Evolutionary conservation across 1,284 basidiomycete species (phyloP).

Genomic region (Singerocomus rubriflavus): DNA sequence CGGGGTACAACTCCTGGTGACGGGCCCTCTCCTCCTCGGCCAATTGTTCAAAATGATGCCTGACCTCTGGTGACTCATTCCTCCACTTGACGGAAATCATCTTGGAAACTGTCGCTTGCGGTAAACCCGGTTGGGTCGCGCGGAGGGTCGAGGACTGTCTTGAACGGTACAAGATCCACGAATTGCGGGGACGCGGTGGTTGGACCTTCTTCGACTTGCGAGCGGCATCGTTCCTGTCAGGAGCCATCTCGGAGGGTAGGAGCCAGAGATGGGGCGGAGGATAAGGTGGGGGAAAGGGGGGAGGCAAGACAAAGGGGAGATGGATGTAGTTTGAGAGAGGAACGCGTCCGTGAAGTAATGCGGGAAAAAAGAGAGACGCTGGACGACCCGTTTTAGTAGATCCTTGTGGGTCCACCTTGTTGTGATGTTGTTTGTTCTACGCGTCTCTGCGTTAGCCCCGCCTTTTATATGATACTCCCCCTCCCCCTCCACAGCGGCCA

Average conservation of each 20-base stretch:
- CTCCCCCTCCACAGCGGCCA: slow-evolving; percentile 11
- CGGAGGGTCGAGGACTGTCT: slow-evolving; percentile 21
- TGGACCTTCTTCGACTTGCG: slow-evolving; percentile 24
- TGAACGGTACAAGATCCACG: slow-evolving; percentile 88
- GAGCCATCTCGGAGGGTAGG: slow-evolving; percentile 16
- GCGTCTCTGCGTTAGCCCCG: slow-evolving; percentile 3
- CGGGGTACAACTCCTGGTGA: slow-evolving; percentile 63
- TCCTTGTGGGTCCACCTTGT: slow-evolving; percentile 35
- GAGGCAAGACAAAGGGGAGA: slow-evolving; percentile 11
- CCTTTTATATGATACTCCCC: slow-evolving; percentile 4
- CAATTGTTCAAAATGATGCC: slow-evolving; percentile 63
- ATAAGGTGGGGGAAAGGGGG: slow-evolving; percentile 5
- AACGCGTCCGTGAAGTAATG: slow-evolving; percentile 26
- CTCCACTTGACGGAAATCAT: slow-evolving; percentile 72
- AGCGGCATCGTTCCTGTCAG: no score
- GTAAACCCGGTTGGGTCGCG: slow-evolving; percentile 37
- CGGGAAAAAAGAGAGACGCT: slow-evolving; percentile 24
- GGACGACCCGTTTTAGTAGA: slow-evolving; percentile 31
- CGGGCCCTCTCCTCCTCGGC: slow-evolving; percentile 68
- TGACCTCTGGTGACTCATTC: slow-evolving; percentile 49
- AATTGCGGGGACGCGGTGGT: slow-evolving; percentile 78
- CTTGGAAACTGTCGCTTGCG: slow-evolving; percentile 73
- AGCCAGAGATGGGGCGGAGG: slow-evolving; percentile 2
- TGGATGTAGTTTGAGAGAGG: slow-evolving; percentile 17
- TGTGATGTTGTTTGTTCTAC: slow-evolving; percentile 30